Base-by-base conservation (phyloP, 2,329 filamentous ascomycete genomes). In the Helotiales sp. region DNA sequence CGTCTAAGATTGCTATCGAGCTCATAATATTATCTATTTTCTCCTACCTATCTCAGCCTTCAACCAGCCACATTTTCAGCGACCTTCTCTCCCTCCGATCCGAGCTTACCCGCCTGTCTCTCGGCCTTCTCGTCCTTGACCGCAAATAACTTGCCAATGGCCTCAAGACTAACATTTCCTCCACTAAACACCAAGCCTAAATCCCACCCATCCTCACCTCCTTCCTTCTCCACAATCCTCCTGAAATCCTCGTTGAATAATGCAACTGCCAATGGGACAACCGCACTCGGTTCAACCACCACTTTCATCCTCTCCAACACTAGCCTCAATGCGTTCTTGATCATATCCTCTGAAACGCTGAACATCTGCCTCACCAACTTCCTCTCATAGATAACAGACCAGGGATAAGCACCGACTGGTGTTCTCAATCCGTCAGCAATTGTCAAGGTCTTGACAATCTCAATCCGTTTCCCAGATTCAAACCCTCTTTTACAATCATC, bases 401-500 rank as follows among this genome's bases (percentile, higher is more conserved):
- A 98, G 1, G 91, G 91, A 55, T 87, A 77, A 47, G 77, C 71
- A 0, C 93, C 93, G 0, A 97, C 81, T 0, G 91, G 91, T 17
- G 93, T 96, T 25, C 93, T 81, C 70, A 98, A 75, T 0, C 93
- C 93, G 73, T 98, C 93, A 0, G 92, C 93, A 33, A 98, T 87
- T 0, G 93, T 97, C 15, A 93, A 78, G 0, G 87, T 85, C 66
- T 82, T 85, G 19, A 97, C 93, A 0, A 71, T 72, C 62, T 83
- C 77, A 36, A 98, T 80, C 12, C 92, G 80, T 65, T 75, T 65
- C 0, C 88, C 87, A 0, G 80, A 71, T 52, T 81, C 81, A 30
- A 93, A 81, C 0, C 91, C 91, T 2, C 90, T 78, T 59, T 85
- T 81, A 34, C 83, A 89, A 75, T 98, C 93, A 74, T 98, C 92